A percentile compares a stretch with the other conserved stretches of the same genome.
Conservation (phyloP, 1,284 basidiomycete genomes). For the Fomes fomentarius region DNA sequence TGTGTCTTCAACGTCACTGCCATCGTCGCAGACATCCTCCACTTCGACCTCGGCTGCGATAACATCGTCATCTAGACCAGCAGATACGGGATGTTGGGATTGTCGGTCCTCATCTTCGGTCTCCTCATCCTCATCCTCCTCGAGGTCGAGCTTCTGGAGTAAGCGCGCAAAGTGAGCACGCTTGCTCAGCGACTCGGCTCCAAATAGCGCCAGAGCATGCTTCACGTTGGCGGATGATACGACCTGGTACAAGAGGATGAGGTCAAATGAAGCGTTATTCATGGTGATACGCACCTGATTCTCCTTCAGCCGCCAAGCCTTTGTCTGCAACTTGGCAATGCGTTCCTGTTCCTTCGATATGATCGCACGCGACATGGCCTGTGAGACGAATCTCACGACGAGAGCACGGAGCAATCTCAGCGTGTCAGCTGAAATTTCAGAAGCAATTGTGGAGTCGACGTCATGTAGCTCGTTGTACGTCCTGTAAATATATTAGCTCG, state of each 20-base stretch:
- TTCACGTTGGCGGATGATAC: slow-evolving; percentile 47
- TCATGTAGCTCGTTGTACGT: slow-evolving; percentile 39
- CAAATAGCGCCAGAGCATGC: slow-evolving; percentile 48
- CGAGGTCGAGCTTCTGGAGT: slow-evolving; percentile 18
- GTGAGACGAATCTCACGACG: slow-evolving; percentile 52
- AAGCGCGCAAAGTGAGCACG: slow-evolving; percentile 41
- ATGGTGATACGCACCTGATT: slow-evolving; percentile 26
- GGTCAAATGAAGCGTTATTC: too few species aligned
- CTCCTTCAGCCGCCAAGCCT: slow-evolving; percentile 52
- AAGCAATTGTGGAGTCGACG: slow-evolving; percentile 31
- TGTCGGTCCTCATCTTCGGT: background rate
- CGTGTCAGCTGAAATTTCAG: slow-evolving; percentile 33
- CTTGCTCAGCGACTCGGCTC: slow-evolving; percentile 31
- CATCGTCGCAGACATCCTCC: slow-evolving; percentile 1
- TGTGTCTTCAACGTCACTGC: slow-evolving; percentile 17
- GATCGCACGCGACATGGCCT: slow-evolving; percentile 52
- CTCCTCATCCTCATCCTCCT: slow-evolving; percentile 21
- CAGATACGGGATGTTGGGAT: background rate
- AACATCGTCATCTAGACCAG: background rate
- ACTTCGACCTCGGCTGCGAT: background rate
- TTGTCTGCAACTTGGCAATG: slow-evolving; percentile 55
- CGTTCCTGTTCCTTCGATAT: slow-evolving; percentile 59
- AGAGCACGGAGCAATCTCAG: slow-evolving; percentile 43
- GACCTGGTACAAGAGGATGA: slow-evolving; percentile 8
- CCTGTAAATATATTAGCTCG: slow-evolving; percentile 12